phyloP scores from a whole-genome alignment of 139 green algal genomes.

The Pseudopediastrum boryanum region DNA sequence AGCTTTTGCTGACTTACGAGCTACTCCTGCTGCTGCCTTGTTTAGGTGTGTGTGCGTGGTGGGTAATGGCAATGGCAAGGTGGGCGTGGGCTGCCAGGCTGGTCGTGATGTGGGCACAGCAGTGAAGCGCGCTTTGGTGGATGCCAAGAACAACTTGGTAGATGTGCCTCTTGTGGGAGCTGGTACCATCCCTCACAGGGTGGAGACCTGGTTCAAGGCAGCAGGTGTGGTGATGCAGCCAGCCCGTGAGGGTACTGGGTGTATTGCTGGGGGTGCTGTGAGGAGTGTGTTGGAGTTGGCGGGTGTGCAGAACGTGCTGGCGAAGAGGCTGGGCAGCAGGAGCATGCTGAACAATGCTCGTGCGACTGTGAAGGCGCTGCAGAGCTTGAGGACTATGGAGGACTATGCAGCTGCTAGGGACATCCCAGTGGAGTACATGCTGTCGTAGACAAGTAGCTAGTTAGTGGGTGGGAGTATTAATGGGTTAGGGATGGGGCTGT shows the following conservation, averaged over 20 bases:
- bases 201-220: slow-evolving; percentile 83
- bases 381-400: slow-evolving; percentile 72
- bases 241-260: slow-evolving; percentile 88
- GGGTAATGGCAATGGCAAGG: slow-evolving; percentile 65
- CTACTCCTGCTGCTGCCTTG: no score
- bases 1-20: no score
- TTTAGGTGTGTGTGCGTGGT: slow-evolving; percentile 66
- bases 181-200: slow-evolving; percentile 83
- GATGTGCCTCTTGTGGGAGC: slow-evolving; percentile 67
- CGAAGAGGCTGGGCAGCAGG: slow-evolving; percentile 90
- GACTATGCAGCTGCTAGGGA: slow-evolving; percentile 71
- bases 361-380: slow-evolving; percentile 77
- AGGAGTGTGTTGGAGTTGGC: slow-evolving; percentile 36
- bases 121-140: slow-evolving; percentile 80
- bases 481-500: no score
- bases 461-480: no score
- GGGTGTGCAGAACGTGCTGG: slow-evolving; percentile 91
- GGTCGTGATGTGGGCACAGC: slow-evolving; percentile 88
- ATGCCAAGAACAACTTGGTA: slow-evolving; percentile 66
- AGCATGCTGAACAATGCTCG: slow-evolving; percentile 95
- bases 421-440: slow-evolving; percentile 70
- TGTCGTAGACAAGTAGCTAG: no score
- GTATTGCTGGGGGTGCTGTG: slow-evolving; percentile 38
- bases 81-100: slow-evolving; percentile 89
- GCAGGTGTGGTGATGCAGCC: slow-evolving; percentile 87